Conservation (phyloP, 371 early-diverging fungal species). For the Enterospora canceri region DNA sequence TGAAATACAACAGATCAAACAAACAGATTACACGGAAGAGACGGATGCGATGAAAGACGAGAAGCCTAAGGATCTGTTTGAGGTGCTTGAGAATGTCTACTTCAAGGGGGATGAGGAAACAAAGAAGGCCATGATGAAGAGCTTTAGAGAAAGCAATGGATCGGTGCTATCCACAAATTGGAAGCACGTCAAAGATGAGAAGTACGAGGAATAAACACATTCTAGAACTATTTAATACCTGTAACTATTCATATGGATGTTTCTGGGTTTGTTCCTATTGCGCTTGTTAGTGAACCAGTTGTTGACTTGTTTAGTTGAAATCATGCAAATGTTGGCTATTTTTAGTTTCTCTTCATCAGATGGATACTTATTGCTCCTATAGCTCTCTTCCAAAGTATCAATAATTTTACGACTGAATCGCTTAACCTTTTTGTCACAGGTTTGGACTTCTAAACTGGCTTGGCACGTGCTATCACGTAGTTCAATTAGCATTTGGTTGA, state of each 20-base stretch:
- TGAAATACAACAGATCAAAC: background rate
- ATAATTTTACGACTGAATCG: slow-evolving; percentile 36
- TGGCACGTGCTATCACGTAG: background rate
- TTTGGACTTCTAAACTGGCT: background rate
- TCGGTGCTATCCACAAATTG: slow-evolving; percentile 85
- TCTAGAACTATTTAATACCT: too few relatives aligned
- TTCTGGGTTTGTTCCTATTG: slow-evolving; percentile 29
- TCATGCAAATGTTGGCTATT: slow-evolving; percentile 19
- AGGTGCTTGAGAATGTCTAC: slow-evolving; percentile 76
- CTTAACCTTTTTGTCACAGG: slow-evolving; percentile 12
- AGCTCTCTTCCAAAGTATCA: slow-evolving; percentile 25
- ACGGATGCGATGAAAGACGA: background rate
- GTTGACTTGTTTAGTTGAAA: slow-evolving; percentile 39
- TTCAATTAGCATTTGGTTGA: background rate
- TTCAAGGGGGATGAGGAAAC: slow-evolving; percentile 74
- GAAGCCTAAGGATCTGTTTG: slow-evolving; percentile 62
- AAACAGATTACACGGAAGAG: background rate
- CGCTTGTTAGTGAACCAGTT: slow-evolving; percentile 52
- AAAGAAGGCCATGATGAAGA: slow-evolving; percentile 87
- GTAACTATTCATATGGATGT: background rate
- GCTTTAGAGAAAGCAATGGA: slow-evolving; percentile 79
- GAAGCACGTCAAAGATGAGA: slow-evolving; percentile 69
- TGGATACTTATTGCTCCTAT: slow-evolving; percentile 29
- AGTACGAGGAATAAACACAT: too few relatives aligned
- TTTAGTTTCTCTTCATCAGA: slow-evolving; percentile 32